Percentiles rank a stretch among this genome's conserved stretches.
These are phyloP conservation scores for Neurospora sp. DNA, from an alignment of 495 filamentous ascomycete species.

Conservation along the genomic window DNA sequence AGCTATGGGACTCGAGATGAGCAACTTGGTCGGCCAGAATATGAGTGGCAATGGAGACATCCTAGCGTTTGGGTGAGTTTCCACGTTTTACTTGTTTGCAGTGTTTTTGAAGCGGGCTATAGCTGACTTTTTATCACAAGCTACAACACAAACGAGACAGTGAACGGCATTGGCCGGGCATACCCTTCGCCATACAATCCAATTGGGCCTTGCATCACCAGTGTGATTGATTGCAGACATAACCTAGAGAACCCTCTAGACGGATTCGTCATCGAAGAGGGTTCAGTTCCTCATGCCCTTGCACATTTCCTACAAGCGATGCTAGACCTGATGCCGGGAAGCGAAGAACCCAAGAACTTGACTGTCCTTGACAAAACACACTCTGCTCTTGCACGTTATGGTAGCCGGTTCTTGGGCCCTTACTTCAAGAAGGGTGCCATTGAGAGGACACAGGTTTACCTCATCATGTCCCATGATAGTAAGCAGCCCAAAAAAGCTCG, in stretches of 20 bases:
- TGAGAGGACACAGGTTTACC: conserved; percentile 52
- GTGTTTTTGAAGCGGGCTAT: neutral
- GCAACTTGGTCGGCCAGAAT: conserved; percentile 45
- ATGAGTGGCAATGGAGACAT: conserved; percentile 65
- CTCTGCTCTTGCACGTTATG: conserved; percentile 36
- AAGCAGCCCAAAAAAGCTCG: conserved; percentile 12
- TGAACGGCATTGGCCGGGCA: conserved; percentile 46
- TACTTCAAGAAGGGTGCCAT: conserved; percentile 45
- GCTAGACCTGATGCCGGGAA: conserved; percentile 46
- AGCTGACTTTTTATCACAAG: conserved; percentile 18
- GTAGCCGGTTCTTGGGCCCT: conserved; percentile 45
- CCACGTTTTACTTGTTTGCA: neutral
- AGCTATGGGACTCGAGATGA: conserved; percentile 47
- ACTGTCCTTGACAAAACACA: conserved; percentile 30
- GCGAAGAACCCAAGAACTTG: conserved; percentile 30
- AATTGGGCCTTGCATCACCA: conserved; percentile 55
- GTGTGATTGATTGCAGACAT: conserved; percentile 51
- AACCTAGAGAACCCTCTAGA: conserved; percentile 45
- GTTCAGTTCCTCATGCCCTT: conserved; percentile 49
- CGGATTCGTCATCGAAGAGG: conserved; percentile 58
- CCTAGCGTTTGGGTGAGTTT: conserved; percentile 46
- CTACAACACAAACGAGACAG: conserved; percentile 46
- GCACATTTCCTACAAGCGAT: conserved; percentile 46
- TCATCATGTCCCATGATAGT: conserved; percentile 65
- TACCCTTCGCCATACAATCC: conserved; percentile 39